Base-by-base conservation (phyloP, 352 stramenopile genomes). In the Globisporangium middletonii region DNA sequence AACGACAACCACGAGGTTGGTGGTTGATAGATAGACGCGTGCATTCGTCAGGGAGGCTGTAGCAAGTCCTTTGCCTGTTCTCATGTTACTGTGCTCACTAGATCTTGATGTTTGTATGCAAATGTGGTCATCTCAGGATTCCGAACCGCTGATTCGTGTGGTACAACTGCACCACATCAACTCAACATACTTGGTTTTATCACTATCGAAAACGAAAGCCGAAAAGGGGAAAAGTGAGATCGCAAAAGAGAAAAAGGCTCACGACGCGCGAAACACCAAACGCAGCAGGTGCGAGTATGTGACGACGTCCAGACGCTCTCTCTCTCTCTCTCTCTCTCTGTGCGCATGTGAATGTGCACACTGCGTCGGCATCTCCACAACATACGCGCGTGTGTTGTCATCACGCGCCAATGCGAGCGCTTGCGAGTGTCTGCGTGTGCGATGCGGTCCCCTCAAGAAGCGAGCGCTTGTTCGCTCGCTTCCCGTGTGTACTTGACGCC, bases 1-100 rank as follows among this genome's bases (percentile, higher is more conserved):
- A 23, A 23, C 23, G 57, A 51, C 43, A 43, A 57, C 55, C 41
- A 46, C 1, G 30, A 35, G 4, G 48, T 7, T 46, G 48, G 23
- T 7, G 16, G 37, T 42, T 5, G 13, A 46, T 46, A 19, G 41
- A 46, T 19, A 23, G 41, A 46, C 41, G 16, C 4, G 16, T 45
- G 41, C 30, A 35, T 23, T 23, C 23, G 23, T 23, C 23, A 23
- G 23, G 23, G 23, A 23, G 23, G 23, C 23, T 23, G 23, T 23
- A 23, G 23, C 30, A 35, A 35, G 30, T 35, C 30, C 30, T 35
- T 23, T 23, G 23, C 23, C 23, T 23, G 23, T 23, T 23, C 23
- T 23, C 30, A 8, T 35, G 30, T 5, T 8, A 35, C 30, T 35
- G 30, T 35, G 30, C 23, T 23, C 23, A 23, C 23, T 23, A 23